Base-by-base conservation (phyloP, 1,284 basidiomycete species). In the Fomitopsis betulina region DNA sequence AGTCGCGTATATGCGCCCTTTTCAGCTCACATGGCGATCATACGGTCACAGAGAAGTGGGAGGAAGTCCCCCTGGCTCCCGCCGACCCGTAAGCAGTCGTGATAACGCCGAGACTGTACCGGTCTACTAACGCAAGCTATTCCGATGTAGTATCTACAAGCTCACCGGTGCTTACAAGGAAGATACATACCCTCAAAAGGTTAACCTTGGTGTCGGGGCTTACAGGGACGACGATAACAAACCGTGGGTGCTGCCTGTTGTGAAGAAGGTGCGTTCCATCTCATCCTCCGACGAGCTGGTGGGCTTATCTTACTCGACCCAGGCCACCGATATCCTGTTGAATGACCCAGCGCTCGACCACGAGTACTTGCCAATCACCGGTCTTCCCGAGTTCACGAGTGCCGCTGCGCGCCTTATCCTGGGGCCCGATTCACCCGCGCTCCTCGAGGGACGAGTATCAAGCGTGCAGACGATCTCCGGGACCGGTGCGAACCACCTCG, bases 401-500 rank as follows among this genome's bases (percentile, higher is more conserved):
- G 87, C 87, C 1, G 92, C 95, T 9, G 92, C 89, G 23, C 87
- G 85, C 68, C 78, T 98, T 58, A 87, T 97, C 61, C 81, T 98
- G 51, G 93, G 94, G 10, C 59, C 76, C 10, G 80, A 89, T 62
- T 93, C 92, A 32, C 76, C 82, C 52, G 91, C 87, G 23, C 78
- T 96, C 65, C 76, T 79, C 61, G 88, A 95, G 65, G 79, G 79
- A 42, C 83, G 91, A 52, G 85, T 86, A 38, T 78, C 80, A 56
- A 91, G 87, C 67, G 88, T 92, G 42, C 95, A 98, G 75, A 96
- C 95, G 13, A 91, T 97, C 66, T 97, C 95, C 17, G 92, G 96
- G 37, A 98, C 96, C 0, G 96, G 97, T 58, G 96, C 95, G 53
- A 93, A 98, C 74, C 94, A 97, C 72, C 80, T 98, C 32, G 97